Evolutionary conservation across 2,329 filamentous ascomycete genomes (phyloP), one percentile per base, ranked within the genome.

Genomic region (Chaetomium globosum): DNA sequence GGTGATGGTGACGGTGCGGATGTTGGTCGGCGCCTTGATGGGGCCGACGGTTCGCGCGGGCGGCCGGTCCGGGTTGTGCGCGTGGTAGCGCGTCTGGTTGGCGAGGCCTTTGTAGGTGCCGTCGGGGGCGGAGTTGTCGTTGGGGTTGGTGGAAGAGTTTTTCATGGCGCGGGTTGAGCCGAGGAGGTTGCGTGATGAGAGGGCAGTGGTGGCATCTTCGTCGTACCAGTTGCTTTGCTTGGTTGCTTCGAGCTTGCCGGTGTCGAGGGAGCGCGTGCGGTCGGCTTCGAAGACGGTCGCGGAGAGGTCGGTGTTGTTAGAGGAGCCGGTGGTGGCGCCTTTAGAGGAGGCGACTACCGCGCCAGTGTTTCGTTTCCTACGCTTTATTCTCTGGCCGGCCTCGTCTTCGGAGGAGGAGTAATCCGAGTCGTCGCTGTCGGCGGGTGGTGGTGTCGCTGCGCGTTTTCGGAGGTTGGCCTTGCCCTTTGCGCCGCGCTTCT

Each of bases 151-250:
- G 46, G 26, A 28, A 13, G 12, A 6, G 21, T 23, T 49, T 7
- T 70, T 71, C 7, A 74, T 68, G 65, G 77, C 68, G 39, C 84
- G 80, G 26, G 85, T 85, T 39, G 80, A 86, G 10, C 85, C 87
- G 21, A 89, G 79, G 0, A 89, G 80, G 62, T 82, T 87, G 74
- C 87, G 80, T 2, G 77, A 70, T 4, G 80, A 80, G 6, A 80
- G 64, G 13, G 26, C 56, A 21, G 3, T 53, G 56, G 83, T 82
- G 54, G 81, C 79, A n/a, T 83, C 82, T 66, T 94, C 91, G 67
- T 96, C 93, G 77, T 90, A 95, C 93, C 93, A 97, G 75, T 96
- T 91, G 63, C 85, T 89, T 52, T 88, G 85, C 73, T 96, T 97
- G 1, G 94, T 98, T 23, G 95, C 94, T 75, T 97, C 93, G 76